Conservation (phyloP, 2,329 filamentous ascomycete genomes). For the Ophiocordyceps australis region DNA sequence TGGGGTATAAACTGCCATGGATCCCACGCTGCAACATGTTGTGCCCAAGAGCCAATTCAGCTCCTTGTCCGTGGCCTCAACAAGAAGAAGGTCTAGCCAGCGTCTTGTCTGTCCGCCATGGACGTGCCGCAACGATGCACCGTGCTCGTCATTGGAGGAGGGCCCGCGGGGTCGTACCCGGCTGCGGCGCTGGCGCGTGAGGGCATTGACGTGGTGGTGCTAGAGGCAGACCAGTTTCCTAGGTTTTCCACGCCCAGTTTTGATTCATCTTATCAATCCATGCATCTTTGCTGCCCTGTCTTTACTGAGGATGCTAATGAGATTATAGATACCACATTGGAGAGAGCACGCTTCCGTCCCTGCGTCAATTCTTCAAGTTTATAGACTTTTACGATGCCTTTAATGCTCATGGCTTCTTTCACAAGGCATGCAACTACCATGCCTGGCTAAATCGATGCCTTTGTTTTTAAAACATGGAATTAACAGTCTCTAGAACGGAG, state of each 20-base stretch:
- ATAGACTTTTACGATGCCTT: constrained; percentile 22
- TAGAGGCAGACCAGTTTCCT: constrained; percentile 5
- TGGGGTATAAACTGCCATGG: too few relatives aligned
- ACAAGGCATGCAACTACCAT: constrained; percentile 16
- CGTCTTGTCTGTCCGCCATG: too few relatives aligned
- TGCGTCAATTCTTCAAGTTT: constrained; percentile 23
- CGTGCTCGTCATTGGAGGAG: constrained; percentile 3
- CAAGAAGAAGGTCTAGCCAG: too few relatives aligned
- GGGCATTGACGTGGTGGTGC: constrained; percentile 4
- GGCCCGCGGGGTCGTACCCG: constrained; percentile 5
- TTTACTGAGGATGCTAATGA: too few relatives aligned
- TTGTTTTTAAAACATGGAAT: neutral
- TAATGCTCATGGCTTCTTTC: constrained; percentile 17
- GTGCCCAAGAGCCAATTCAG: too few relatives aligned
- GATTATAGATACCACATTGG: constrained; percentile 15
- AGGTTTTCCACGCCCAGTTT: constrained; percentile 3
- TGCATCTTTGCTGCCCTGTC: neutral
- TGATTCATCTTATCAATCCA: neutral
- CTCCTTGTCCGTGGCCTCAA: too few relatives aligned
- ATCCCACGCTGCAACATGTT: too few relatives aligned
- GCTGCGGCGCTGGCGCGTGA: constrained; percentile 4
- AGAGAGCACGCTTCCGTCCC: constrained; percentile 16
- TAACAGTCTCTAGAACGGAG: constrained; percentile 8
- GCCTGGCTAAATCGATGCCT: neutral
- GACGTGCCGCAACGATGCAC: neutral